Evolutionary conservation across 2,329 filamentous ascomycete genomes (phyloP).

Genomic region (Dichotomopilus funicola): DNA sequence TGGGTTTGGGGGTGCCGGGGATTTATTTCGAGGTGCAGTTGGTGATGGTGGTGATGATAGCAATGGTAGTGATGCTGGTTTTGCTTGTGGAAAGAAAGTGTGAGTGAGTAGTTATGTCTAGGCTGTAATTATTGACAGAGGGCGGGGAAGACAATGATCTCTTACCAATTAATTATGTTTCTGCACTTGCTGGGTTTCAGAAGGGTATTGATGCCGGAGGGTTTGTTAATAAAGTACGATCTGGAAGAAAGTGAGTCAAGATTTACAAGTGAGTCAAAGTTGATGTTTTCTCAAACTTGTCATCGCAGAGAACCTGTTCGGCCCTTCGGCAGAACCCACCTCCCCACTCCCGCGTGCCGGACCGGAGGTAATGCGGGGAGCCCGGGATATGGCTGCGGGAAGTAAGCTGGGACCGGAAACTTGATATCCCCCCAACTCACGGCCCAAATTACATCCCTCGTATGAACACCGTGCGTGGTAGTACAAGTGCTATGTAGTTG

Average conservation of each 20-base stretch:
- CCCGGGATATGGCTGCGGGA: slow-evolving; percentile 9
- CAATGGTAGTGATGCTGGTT: background rate
- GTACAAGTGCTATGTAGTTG: too few species aligned
- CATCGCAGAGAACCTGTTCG: background rate
- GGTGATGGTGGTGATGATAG: background rate
- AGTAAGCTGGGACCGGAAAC: background rate
- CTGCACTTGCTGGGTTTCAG: too few species aligned
- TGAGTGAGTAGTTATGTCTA: too few species aligned
- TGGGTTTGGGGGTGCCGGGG: slow-evolving; percentile 2
- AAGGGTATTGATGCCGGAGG: too few species aligned
- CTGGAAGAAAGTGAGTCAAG: too few species aligned
- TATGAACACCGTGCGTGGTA: too few species aligned
- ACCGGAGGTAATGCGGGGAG: slow-evolving; percentile 6
- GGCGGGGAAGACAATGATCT: background rate
- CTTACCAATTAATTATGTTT: too few species aligned
- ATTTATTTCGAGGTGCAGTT: background rate
- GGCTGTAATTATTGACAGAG: background rate
- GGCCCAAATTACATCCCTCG: too few species aligned
- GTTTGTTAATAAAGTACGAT: too few species aligned
- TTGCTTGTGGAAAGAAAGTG: background rate
- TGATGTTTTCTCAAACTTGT: background rate
- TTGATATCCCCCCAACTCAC: background rate
- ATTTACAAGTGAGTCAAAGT: too few species aligned
- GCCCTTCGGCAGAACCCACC: slow-evolving; percentile 3
- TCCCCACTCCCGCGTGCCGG: slow-evolving; percentile 5